Percentiles rank a stretch among this genome's conserved stretches.
These are phyloP conservation scores for Sicyos baderoa DNA, from an alignment of 306 rosid genomes.

Conservation along the genomic window DNA sequence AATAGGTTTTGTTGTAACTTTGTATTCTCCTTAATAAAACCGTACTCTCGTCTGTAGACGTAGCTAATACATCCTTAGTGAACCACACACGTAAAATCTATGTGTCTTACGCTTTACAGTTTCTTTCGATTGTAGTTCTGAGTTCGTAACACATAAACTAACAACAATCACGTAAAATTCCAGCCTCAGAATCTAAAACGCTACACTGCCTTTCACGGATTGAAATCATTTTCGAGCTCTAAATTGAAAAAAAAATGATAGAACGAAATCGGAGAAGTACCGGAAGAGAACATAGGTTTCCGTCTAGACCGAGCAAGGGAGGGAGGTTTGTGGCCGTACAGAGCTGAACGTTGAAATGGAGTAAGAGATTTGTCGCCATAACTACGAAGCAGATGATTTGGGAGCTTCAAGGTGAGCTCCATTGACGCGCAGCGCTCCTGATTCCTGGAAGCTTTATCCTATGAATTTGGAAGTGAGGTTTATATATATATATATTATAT, in stretches of 20 bases:
- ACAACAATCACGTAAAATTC: not conserved
- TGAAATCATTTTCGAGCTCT: not conserved
- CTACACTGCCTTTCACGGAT: not conserved
- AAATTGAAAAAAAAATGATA: too few relatives aligned
- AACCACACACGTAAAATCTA: too few relatives aligned
- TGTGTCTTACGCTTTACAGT: too few relatives aligned
- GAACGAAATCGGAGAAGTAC: slow-evolving; percentile 20
- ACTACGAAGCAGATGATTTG: slow-evolving; percentile 4
- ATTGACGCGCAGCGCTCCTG: slow-evolving; percentile 12
- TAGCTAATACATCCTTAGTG: too few relatives aligned
- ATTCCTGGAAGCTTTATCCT: not conserved
- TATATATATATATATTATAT: not conserved
- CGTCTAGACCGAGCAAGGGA: slow-evolving; percentile 17
- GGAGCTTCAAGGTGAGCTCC: slow-evolving; percentile 37
- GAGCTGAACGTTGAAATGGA: slow-evolving; percentile 21
- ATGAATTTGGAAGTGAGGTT: not conserved
- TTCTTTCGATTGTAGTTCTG: too few relatives aligned
- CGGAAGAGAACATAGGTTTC: slow-evolving; percentile 22
- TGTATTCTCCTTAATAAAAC: too few relatives aligned
- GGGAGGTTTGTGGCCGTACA: slow-evolving; percentile 1
- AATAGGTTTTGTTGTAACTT: too few relatives aligned
- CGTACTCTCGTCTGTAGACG: too few relatives aligned
- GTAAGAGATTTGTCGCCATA: slow-evolving; percentile 26
- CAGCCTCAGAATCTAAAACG: not conserved
- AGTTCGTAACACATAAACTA: not conserved